Evolutionary conservation across 2,329 filamentous ascomycete genomes (phyloP).

Genomic region (Penicillium sp.): DNA sequence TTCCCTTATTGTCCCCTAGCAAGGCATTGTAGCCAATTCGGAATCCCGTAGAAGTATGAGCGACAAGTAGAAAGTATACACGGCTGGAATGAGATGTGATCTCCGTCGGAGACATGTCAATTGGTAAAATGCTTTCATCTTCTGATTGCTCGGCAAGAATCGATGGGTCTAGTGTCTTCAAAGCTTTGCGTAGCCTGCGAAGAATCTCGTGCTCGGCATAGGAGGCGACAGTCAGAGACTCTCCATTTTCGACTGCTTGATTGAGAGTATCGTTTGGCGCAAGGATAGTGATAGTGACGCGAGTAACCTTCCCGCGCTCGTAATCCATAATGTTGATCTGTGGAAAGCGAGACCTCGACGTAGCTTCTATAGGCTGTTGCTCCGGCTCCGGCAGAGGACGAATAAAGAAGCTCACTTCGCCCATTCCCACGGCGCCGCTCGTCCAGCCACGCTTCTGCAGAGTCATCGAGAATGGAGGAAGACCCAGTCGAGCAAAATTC

Average conservation of each 20-base stretch:
- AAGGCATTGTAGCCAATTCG: slow-evolving; percentile 60
- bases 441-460: slow-evolving; percentile 62
- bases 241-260: slow-evolving; percentile 1
- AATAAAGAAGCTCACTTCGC: slow-evolving; percentile 58
- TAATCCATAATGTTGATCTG: slow-evolving; percentile 40
- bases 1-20: slow-evolving; percentile 40
- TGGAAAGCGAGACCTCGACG: slow-evolving; percentile 33
- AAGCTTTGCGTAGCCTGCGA: slow-evolving; percentile 25
- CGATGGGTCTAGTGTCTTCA: slow-evolving; percentile 26
- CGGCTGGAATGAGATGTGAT: slow-evolving; percentile 52
- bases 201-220: slow-evolving; percentile 33
- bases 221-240: slow-evolving; percentile 29
- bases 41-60: slow-evolving; percentile 56
- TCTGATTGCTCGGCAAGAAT: slow-evolving; percentile 21
- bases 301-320: slow-evolving; percentile 40
- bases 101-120: slow-evolving; percentile 47
- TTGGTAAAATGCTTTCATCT: slow-evolving; percentile 22
- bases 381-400: slow-evolving; percentile 44
- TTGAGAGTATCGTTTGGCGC: slow-evolving; percentile 38
- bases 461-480: slow-evolving; percentile 53
- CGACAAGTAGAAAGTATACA: slow-evolving; percentile 62
- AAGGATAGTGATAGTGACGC: slow-evolving; percentile 48
- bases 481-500: slow-evolving; percentile 57
- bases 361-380: neutral
- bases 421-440: slow-evolving; percentile 53